Base-by-base conservation (phyloP, 176 grass and related monocot genomes). In the Zizania latifolia region DNA sequence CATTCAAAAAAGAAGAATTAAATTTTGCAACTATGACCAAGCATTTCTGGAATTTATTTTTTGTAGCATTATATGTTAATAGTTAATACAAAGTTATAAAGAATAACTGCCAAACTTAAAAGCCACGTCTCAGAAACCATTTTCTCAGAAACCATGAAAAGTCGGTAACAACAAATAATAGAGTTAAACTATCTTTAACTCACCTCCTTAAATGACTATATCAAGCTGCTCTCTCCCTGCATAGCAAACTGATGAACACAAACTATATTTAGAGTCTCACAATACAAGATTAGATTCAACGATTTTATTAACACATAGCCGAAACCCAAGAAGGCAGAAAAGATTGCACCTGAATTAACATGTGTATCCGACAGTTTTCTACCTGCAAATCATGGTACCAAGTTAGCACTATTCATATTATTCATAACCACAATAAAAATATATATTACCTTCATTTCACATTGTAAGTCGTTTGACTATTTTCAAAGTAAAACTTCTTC, bases 161-260 rank as follows among this genome's bases (percentile, higher is more conserved):
- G 19, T 10, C 1, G 8, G 8, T 46, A 46, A 46, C 17, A 8
- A 50, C 5, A 50, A 43, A 51, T 8, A 51, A 16, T 0, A 21
- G 57, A 28, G 22, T 87, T 58, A 48, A 87, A 36, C 19, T 41
- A 86, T 60, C 26, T 79, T 23, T 23, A 73, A 71, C 39, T 65
- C 30, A 39, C 68, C 32, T 65, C 37, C 13, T 37, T 44, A 58
- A 58, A 33, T 10, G 28, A 26, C 30, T 33, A 41, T 10, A 78
- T 82, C 59, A 77, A 77, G 46, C 59, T 60, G 38, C 19, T 78
- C 27, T 40, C 32, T 72, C 67, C 37, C 46, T 46, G 30, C 59
- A 73, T 32, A 58, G 3, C 32, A 86, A 77, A 58, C 26, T 44
- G 46, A 71, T 6, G 63, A 71, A 21, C 7, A 44, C 16, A 72